Percentiles rank a stretch among this genome's conserved stretches.
Evolutionary conservation across 2,329 filamentous ascomycete species (phyloP).

Genomic region (Aspergillus fischeri): DNA sequence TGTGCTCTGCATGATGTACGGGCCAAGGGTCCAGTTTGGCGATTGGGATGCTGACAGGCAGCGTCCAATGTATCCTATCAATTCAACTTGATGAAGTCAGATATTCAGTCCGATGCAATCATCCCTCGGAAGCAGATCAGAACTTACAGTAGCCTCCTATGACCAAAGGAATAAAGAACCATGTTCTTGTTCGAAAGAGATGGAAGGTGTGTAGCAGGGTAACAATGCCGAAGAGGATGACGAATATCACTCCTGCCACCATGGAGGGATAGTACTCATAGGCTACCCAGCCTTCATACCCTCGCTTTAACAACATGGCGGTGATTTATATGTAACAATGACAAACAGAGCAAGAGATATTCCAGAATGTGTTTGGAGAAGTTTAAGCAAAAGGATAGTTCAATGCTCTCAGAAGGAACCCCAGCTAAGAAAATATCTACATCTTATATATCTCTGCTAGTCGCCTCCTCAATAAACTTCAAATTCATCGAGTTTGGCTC

Average conservation of each 20-base stretch:
- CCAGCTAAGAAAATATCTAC: background rate
- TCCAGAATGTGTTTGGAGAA: background rate
- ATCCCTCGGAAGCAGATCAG: background rate
- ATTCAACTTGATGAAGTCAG: constrained; percentile 40
- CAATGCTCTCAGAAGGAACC: background rate
- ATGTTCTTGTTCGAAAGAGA: constrained; percentile 19
- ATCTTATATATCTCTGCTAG: background rate
- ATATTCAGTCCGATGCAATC: background rate
- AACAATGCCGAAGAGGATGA: constrained; percentile 17
- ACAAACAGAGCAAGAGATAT: background rate
- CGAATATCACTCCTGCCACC: constrained; percentile 20
- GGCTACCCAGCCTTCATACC: constrained; percentile 6
- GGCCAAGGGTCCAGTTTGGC: constrained; percentile 20
- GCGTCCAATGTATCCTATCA: constrained; percentile 51
- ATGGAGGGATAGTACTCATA: constrained; percentile 24
- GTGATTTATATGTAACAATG: background rate
- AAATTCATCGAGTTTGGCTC: background rate
- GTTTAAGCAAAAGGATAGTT: background rate
- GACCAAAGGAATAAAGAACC: constrained; percentile 26
- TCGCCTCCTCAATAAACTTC: background rate
- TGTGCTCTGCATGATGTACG: constrained; percentile 24
- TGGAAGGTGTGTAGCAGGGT: constrained; percentile 20
- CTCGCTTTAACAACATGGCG: background rate
- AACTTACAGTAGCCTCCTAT: constrained; percentile 36
- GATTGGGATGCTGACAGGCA: constrained; percentile 38